These are phyloP conservation scores for Hymenoscyphus salicellus DNA, from an alignment of 2,329 filamentous ascomycete species.

Conservation along the genomic window DNA sequence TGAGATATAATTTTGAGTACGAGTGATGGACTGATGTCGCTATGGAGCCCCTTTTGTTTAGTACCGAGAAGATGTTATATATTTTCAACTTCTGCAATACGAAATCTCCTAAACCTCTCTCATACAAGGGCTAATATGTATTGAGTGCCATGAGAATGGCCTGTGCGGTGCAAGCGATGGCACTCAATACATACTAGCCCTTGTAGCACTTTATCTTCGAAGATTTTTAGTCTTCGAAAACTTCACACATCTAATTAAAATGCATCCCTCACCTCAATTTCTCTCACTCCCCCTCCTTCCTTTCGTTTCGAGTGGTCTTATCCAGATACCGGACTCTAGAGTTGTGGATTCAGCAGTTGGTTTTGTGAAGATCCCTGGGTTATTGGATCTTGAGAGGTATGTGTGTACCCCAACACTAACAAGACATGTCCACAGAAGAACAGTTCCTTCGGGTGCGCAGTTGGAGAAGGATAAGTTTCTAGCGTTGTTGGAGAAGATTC, in stretches of 20 bases:
- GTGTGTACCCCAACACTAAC: slow-evolving; percentile 1
- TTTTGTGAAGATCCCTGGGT: background rate
- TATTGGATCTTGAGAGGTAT: background rate
- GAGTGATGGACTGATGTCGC: background rate
- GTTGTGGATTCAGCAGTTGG: background rate
- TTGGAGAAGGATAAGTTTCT: background rate
- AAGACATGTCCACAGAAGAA: background rate
- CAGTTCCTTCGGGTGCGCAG: background rate
- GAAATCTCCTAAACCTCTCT: background rate
- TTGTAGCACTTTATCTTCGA: too few relatives aligned
- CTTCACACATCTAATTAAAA: background rate
- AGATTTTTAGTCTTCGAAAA: background rate
- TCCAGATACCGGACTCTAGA: background rate
- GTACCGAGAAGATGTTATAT: background rate
- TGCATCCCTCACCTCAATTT: background rate
- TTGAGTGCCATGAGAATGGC: too few relatives aligned
- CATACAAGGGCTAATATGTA: too few relatives aligned
- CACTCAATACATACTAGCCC: too few relatives aligned
- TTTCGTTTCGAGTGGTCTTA: background rate
- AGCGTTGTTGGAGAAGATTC: background rate
- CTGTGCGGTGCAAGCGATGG: too few relatives aligned
- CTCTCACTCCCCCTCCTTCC: background rate
- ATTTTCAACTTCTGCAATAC: background rate
- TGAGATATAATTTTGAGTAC: too few relatives aligned
- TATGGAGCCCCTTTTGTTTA: background rate